Percentiles rank a stretch among this genome's conserved stretches.
Evolutionary conservation across 805 yeast species (phyloP).

Genomic region (Tetrapisispora nanseiensis): DNA sequence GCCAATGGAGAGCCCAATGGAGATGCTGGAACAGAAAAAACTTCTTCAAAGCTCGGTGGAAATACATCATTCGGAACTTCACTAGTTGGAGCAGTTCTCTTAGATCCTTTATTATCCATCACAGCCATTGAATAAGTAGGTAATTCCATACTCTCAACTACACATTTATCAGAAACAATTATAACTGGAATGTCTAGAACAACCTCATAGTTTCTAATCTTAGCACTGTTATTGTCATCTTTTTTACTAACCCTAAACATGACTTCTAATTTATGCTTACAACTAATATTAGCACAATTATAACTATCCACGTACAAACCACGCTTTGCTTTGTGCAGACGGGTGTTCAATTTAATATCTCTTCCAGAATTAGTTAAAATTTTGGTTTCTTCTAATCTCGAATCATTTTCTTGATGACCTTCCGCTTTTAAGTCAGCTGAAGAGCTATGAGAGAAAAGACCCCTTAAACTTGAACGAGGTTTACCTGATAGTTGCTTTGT

Average conservation of each 20-base stretch:
- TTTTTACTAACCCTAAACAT: slow-evolving; percentile 58
- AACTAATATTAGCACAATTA: slow-evolving; percentile 49
- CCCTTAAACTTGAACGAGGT: slow-evolving; percentile 13
- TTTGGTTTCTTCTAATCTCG: slow-evolving; percentile 10
- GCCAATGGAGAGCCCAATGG: slow-evolving; percentile 27
- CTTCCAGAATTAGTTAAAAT: slow-evolving; percentile 16
- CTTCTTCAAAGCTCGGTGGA: slow-evolving; percentile 59
- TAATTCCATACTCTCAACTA: slow-evolving; percentile 29
- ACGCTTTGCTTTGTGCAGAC: slow-evolving; percentile 17
- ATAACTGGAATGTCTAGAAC: slow-evolving; percentile 69
- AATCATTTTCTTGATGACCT: background rate
- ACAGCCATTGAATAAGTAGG: slow-evolving; percentile 30
- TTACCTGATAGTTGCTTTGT: background rate
- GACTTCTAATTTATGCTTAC: slow-evolving; percentile 59
- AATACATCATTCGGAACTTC: slow-evolving; percentile 18
- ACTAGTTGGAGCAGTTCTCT: background rate
- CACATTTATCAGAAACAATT: slow-evolving; percentile 36
- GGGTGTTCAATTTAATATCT: slow-evolving; percentile 14
- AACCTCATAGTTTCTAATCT: slow-evolving; percentile 68
- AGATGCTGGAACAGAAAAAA: slow-evolving; percentile 39
- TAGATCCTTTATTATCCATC: slow-evolving; percentile 5
- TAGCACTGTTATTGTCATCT: slow-evolving; percentile 38
- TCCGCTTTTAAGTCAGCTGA: background rate
- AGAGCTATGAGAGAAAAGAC: slow-evolving; percentile 7
- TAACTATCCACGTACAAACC: slow-evolving; percentile 50